Evolutionary conservation across 2,329 filamentous ascomycete genomes (phyloP), one percentile per base, ranked within the genome.

Genomic region (Phoma sp.): DNA sequence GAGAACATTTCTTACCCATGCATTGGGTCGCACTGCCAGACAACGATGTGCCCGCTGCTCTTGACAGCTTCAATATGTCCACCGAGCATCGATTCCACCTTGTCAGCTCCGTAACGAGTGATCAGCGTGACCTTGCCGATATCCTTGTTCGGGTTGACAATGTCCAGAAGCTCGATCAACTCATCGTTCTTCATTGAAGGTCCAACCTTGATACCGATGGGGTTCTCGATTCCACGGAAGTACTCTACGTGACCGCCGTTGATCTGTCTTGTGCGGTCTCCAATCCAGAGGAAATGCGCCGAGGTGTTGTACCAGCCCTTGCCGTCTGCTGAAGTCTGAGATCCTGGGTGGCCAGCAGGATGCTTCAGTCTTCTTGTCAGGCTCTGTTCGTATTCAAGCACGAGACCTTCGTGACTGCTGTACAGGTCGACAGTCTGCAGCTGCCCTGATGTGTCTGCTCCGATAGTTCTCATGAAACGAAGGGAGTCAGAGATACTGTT

Each of bases 1-100:
- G 20, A 11, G 34, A 18, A 37, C 14, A 61, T n/a, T 5, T 11
- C 73, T 68, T 65, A 77, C 77, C 95, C 95, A 77, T 99, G 95
- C 95, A 99, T 99, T 18, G 95, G 95, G 77, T 99, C 95, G 78
- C 93, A 98, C 78, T 98, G 95, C 93, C 93, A 98, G 65, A 97
- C 91, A 4, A 96, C 92, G 18, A 82, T 67, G 69, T 89, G 86
- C 0, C 83, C 92, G 52, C 90, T 93, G 65, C 83, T 83, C 74
- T 95, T 89, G 21, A 99, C 93, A 30, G 91, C 92, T 63, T 89
- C 86, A 72, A 99, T 98, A 76, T 98, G 95, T 7, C 80, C 82
- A 0, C 92, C 91, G 0, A 99, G 84, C 59, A 96, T 85, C 5
- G 83, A 77, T 42, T 85, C 81, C 34, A 99, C 91, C 64, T 90